Conservation (phyloP, 202 grass and related monocot species). For the Brachypodium distachyon region DNA sequence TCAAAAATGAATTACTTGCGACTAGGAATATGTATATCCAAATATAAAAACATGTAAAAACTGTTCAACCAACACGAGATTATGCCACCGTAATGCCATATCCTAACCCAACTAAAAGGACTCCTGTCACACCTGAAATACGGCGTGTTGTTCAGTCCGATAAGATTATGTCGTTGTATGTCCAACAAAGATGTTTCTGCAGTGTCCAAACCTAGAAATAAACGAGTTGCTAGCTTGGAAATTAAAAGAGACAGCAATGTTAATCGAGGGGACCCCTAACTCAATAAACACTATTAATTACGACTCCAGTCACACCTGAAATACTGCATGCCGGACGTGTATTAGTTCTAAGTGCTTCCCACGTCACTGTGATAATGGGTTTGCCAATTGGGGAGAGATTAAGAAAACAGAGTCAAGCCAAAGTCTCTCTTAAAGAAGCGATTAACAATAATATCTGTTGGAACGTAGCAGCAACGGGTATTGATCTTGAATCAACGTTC, state of each 20-base stretch:
- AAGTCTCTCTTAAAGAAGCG: neutral
- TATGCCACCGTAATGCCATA: too few species aligned
- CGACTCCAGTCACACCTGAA: neutral
- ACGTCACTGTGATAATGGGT: neutral
- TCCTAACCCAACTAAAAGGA: too few species aligned
- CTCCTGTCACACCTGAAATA: too few species aligned
- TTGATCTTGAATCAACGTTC: neutral
- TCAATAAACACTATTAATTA: neutral
- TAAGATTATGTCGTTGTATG: too few species aligned
- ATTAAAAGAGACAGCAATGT: too few species aligned
- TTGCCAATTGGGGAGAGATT: neutral
- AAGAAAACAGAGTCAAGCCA: neutral
- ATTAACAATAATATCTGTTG: neutral
- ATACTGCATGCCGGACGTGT: neutral
- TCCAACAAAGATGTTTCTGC: too few species aligned
- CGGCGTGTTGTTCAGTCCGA: too few species aligned
- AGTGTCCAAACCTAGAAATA: neutral
- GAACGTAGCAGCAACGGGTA: neutral
- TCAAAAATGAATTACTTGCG: too few species aligned
- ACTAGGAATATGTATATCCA: too few species aligned
- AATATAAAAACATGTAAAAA: too few species aligned
- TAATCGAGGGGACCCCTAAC: neutral
- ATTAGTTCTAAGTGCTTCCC: neutral
- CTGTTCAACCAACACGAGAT: too few species aligned
- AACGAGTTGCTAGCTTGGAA: too few species aligned